phyloP scores from a whole-genome alignment of 1,284 basidiomycete species.

The Ganoderma lingzhi region DNA sequence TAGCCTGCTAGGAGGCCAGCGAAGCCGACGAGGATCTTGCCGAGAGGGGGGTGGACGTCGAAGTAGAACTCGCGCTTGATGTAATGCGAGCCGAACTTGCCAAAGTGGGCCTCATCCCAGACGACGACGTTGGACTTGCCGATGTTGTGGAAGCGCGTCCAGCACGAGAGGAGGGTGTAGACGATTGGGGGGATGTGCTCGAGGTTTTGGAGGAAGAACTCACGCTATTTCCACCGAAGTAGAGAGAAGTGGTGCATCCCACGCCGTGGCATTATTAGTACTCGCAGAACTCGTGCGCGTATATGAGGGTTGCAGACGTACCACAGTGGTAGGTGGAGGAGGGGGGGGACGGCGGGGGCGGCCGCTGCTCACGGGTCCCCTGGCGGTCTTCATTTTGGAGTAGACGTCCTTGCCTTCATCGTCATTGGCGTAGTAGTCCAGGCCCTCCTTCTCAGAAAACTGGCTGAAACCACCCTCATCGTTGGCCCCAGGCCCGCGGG shows the following conservation, averaged over 20 bases:
- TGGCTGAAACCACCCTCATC: slow-evolving; percentile 44
- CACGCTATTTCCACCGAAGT: slow-evolving; percentile 55
- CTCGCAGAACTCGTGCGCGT: background rate
- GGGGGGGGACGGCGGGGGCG: slow-evolving; percentile 63
- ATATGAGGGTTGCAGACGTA: slow-evolving; percentile 46
- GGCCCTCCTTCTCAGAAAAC: slow-evolving; percentile 45
- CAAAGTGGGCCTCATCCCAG: slow-evolving; percentile 99
- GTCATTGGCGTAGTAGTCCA: slow-evolving; percentile 53
- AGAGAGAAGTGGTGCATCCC: background rate
- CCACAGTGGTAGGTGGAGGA: slow-evolving; percentile 77
- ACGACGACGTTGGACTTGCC: slow-evolving; percentile 90
- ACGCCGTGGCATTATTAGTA: slow-evolving; percentile 4
- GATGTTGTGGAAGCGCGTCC: slow-evolving; percentile 95
- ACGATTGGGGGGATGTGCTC: slow-evolving; percentile 85
- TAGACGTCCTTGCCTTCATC: slow-evolving; percentile 82
- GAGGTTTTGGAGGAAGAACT: slow-evolving; percentile 84
- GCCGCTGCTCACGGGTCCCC: slow-evolving; percentile 63
- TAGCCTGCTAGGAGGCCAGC: slow-evolving; percentile 93
- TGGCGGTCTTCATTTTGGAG: slow-evolving; percentile 62
- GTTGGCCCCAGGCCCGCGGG: slow-evolving; percentile 51
- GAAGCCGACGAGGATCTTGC: slow-evolving; percentile 98
- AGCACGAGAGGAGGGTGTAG: slow-evolving; percentile 93
- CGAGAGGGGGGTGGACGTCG: slow-evolving; percentile 97
- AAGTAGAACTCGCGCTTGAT: slow-evolving; percentile 97
- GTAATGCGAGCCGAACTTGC: slow-evolving; percentile 97